Base-by-base conservation (phyloP, 805 yeast genomes). In the Candida ficus region DNA sequence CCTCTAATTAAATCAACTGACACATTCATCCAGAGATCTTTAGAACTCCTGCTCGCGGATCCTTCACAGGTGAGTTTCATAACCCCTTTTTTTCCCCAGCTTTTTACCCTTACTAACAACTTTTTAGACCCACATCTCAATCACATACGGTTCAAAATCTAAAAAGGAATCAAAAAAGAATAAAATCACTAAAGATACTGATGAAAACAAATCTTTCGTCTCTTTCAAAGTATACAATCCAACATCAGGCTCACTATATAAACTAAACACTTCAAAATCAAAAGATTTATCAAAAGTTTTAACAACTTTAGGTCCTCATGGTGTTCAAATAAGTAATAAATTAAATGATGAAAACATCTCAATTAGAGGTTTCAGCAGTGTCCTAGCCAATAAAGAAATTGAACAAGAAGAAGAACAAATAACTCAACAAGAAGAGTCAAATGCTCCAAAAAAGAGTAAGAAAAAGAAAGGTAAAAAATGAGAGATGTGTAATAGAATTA, bases 201-300 rank as follows among this genome's bases (percentile, higher is more conserved):
- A 38, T 5, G 38, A 37, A 20, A 26, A 42, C 47, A 29, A 49
- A 14, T 48, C 50, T 9, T 53, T 50, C 23, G 53, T 54, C 9
- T 38, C 52, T 1, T 75, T 83, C 60, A 87, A 87, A 55, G 70
- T 81, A 1, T 82, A 60, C 49, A 87, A 85, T 53, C 78, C 90
- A 3, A 65, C 59, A 8, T 68, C 78, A 8, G 95, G 95, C 3
- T 68, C 76, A 33, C 71, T 84, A 39, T 71, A 80, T 56, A 71
- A 68, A 44, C 71, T 70, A 53, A 72, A 70, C 41, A 78, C 89
- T 1, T 61, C 63, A 46, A 79, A 79, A 48, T 57, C 70, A 30
- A 86, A 86, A 56, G 93, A 86, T 56, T 68, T 87, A 34, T 76
- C 84, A 19, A 73, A 87, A 52, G 56, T 87, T 14, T 62, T 84